Base-by-base conservation (phyloP, 352 stramenopile genomes). In the Thalassiosira hispida region DNA sequence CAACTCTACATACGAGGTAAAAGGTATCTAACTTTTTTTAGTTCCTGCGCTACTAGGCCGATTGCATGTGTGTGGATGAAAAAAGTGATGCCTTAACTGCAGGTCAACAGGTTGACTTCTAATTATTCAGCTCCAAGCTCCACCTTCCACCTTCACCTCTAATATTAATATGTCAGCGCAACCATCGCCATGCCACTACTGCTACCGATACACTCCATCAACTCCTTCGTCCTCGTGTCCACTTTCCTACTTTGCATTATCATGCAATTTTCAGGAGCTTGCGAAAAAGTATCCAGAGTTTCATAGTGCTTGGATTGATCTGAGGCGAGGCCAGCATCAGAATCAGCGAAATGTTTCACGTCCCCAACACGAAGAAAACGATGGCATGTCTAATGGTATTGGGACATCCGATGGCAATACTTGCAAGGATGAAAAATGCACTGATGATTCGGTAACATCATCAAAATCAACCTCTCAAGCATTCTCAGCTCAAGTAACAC, bases 261-360 rank as follows among this genome's bases (percentile, higher is more conserved):
- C 51, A 18, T 84, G 64, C 9, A 80, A 90, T 59, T 91, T 92
- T 74, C 66, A 85, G 42, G 79, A 89, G 12, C 57, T 91, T 35
- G 65, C 84, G 12, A 55, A 52, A 29, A 44, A 78, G 27, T 88
- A 84, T 81, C 79, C 85, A 27, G 65, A 78, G 1, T 94, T 92
- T 79, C 46, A 52, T 2, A 18, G 64, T 47, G 83, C 69, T 18
- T 42, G 49, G 16, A 20, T 31, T 25, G 62, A 67, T 22, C 57
- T 66, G 27, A n/a, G 33, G 16, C 14, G 7, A 1, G 16, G 23
- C n/a, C 38, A 59, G 23, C 22, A n/a, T 1, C 1, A 63, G 23
- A 16, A 46, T 22, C 29, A 3, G 27, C 22, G 16, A 42, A 56
- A 18, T 38, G 7, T 23, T n/a, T 11, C 52, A 40, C 20, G 5